These are phyloP conservation scores for Monosporozyma aquatica DNA, from an alignment of 805 yeast genomes.

Conservation along the genomic window DNA sequence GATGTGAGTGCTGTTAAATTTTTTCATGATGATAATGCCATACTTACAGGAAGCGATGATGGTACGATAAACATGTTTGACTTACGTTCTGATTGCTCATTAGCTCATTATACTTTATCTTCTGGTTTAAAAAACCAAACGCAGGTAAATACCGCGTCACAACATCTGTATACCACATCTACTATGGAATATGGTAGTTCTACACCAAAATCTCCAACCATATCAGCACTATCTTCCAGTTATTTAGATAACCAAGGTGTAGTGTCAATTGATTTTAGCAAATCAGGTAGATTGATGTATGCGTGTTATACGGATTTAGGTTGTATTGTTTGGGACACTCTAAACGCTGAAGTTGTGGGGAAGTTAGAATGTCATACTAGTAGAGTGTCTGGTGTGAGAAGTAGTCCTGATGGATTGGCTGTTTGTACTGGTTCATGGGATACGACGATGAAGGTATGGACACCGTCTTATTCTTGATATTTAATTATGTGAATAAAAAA, in stretches of 20 bases:
- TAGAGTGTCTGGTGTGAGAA: conserved; percentile 51
- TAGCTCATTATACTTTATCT: conserved; percentile 39
- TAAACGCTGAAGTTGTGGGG: conserved; percentile 58
- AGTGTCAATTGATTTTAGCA: conserved; percentile 60
- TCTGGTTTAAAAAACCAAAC: conserved; percentile 10
- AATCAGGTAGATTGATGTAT: conserved; percentile 65
- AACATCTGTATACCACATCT: conserved; percentile 12
- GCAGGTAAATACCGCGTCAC: conserved; percentile 11
- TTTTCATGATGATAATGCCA: conserved; percentile 62
- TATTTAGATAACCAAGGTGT: conserved; percentile 58
- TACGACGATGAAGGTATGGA: conserved; percentile 60
- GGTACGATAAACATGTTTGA: conserved; percentile 65
- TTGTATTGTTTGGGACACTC: conserved; percentile 68
- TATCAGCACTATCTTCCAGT: conserved; percentile 14
- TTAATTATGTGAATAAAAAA: no score
- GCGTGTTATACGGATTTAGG: conserved; percentile 69
- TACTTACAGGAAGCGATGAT: conserved; percentile 73
- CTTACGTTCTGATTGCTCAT: conserved; percentile 63
- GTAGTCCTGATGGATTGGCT: conserved; percentile 67
- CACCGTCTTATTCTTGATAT: conserved; percentile 26
- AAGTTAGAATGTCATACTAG: conserved; percentile 55
- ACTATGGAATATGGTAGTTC: conserved; percentile 18
- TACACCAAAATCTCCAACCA: conserved; percentile 17
- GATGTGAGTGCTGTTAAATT: conserved; percentile 58
- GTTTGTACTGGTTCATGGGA: conserved; percentile 81